Base-by-base conservation (phyloP, 495 filamentous ascomycete species). In the Acidomyces sp. region DNA sequence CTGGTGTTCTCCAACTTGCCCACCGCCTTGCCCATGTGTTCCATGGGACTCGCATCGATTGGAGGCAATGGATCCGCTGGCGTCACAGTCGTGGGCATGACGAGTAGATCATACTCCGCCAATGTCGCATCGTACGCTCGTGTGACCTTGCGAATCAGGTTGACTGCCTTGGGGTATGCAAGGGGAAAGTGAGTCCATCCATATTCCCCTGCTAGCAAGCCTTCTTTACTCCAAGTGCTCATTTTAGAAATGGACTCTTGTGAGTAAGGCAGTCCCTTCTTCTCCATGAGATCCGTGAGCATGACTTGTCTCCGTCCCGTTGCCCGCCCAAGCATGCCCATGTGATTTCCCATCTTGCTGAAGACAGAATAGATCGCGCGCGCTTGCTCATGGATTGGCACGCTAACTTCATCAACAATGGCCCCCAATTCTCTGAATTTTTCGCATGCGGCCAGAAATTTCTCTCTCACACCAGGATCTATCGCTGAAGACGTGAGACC, bases 1-100 rank as follows among this genome's bases (percentile, higher is more conserved):
- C 66, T 64, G 4, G 72, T 77, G 43, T 77, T 76, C 15, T 61
- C 62, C 1, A 68, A 65, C 23, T 70, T 43, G 0, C 69, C 69
- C 9, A 55, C 42, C 22, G 46, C 41, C 24, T 46, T 49, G 22
- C 37, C 46, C 22, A 58, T 52, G 18, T 45, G 38, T 18, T 53
- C 47, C 24, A 59, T 28, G 0, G 53, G 53, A 5, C 36, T 47
- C 0, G 50, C 51, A 29, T 50, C 39, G 1, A 27, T 3, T 7
- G 30, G 7, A n/a, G 37, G 18, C 34, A 54, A 51, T 6, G 36
- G 40, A 9, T 41, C 43, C 9, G 65, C 65, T n/a, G 67, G 57
- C 4, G 55, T 64, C 2, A 63, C 59, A 6, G 56, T 46, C n/a
- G 58, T 63, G 0, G 69, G 68, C 33, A 59, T 64, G 24, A 70